Conservation (phyloP, 768 basidiomycete species). For the Rhizopogon salebrosus region DNA sequence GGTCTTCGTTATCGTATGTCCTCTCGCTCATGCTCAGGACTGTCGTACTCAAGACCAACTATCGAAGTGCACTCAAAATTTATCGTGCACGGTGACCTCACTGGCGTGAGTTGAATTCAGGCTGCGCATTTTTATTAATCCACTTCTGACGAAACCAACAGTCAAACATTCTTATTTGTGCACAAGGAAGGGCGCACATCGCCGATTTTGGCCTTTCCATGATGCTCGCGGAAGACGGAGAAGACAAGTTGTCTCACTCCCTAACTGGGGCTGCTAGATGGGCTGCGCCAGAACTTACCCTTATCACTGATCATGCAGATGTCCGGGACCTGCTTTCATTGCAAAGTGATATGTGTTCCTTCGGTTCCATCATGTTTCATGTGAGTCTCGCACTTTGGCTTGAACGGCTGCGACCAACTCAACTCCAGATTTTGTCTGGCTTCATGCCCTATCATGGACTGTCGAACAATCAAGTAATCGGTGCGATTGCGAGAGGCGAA, state of each 20-base stretch:
- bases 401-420: not conserved
- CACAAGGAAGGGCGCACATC: not conserved
- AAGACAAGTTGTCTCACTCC: constrained; percentile 21
- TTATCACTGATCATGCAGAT: not conserved
- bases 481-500: not conserved
- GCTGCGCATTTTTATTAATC: not conserved
- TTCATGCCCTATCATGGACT: not conserved
- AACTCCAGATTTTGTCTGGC: not conserved
- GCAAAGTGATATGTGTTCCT: constrained; percentile 14
- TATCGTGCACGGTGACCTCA: constrained; percentile 4
- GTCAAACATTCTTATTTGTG: constrained; percentile 5
- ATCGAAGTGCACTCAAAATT: not conserved
- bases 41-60: no score
- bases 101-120: not conserved
- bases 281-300: constrained; percentile 11
- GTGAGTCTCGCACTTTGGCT: not conserved
- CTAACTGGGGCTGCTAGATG: constrained; percentile 6
- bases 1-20: no score
- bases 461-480: not conserved
- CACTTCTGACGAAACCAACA: not conserved
- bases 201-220: constrained; percentile 40
- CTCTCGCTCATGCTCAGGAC: no score
- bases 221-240: constrained; percentile 32
- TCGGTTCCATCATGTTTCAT: constrained; percentile 14
- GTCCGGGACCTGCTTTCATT: not conserved